Evolutionary conservation across 2,329 filamentous ascomycete genomes (phyloP), one percentile per base, ranked within the genome.

Genomic region (Fusarium dimerum): DNA sequence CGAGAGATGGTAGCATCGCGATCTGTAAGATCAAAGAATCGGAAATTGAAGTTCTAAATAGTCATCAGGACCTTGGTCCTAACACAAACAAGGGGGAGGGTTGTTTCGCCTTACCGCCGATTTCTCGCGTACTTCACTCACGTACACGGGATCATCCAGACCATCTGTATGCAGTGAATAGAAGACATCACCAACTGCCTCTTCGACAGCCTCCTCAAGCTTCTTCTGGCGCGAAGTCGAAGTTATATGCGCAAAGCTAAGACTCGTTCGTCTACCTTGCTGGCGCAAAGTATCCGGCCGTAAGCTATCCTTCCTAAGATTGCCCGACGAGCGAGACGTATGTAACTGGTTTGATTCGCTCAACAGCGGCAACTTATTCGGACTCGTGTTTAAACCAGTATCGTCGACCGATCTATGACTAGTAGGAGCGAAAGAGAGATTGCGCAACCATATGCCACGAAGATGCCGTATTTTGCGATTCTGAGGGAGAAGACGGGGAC

Each of bases 381-480:
- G 83, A 12, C 85, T 86, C 61, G 85, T 85, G 59, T 86, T 86
- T 32, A 90, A 83, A 34, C 88, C 81, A 32, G 85, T 87, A 63
- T 92, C 89, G 71, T 96, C 92, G 73, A 93, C 89, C 65, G 88
- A 87, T 39, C 90, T 71, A 80, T 75, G 65, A 75, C 75, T 58
- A 76, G 75, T 52, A 78, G 75, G 57, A 76, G 78, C 77, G 60
- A 96, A 86, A 56, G 85, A 86, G 41, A 97, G 78, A 71, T 97
- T 97, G 52, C 93, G 90, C 47, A 97, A 76, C 50, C 89, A 93
- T 62, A 97, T 84, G 61, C 90, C 91, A 64, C 90, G 87, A 5
- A 97, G 81, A 76, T 97, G 92, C 49, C 93, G 86, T 48, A 97
- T 79, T 70, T 88, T 92, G 69, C 92, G 89, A 71, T 96, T 97